These are phyloP conservation scores for Sindora glabra DNA, from an alignment of 306 rosid genomes.

Conservation along the genomic window DNA sequence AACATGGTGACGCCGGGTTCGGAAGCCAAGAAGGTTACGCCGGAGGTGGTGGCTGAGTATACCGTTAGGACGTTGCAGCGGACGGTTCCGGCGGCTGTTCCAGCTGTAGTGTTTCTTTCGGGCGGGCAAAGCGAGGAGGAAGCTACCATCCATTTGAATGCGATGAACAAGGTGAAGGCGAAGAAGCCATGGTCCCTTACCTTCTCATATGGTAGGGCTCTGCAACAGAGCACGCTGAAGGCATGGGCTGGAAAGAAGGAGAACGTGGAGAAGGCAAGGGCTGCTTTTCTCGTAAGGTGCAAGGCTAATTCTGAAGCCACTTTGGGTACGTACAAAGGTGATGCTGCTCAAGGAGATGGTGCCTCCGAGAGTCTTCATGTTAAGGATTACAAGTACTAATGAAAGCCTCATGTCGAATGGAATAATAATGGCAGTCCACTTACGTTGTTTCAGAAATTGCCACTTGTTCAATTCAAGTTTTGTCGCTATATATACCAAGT, in stretches of 20 bases:
- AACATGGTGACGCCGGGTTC: constrained; percentile 57
- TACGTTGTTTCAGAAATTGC: too few species aligned
- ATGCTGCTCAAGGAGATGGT: constrained; percentile 29
- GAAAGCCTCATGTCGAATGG: too few species aligned
- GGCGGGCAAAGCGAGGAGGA: constrained; percentile 58
- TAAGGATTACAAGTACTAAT: constrained; percentile 12
- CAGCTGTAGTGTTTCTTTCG: constrained; percentile 42
- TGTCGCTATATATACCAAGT: too few species aligned
- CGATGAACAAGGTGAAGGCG: constrained; percentile 38
- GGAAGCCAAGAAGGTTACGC: constrained; percentile 27
- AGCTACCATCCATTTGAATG: constrained; percentile 39
- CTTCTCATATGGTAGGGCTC: constrained; percentile 48
- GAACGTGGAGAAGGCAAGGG: constrained; percentile 31
- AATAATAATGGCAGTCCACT: too few species aligned
- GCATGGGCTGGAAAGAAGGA: constrained; percentile 41
- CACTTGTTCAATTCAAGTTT: not conserved
- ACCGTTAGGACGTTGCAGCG: constrained; percentile 36
- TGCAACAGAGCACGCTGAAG: constrained; percentile 43
- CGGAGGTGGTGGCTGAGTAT: constrained; percentile 38
- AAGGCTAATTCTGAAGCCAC: constrained; percentile 55
- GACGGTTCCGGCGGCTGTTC: constrained; percentile 41
- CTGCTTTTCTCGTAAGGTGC: constrained; percentile 37
- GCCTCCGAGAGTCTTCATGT: constrained; percentile 40
- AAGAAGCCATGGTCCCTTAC: constrained; percentile 49
- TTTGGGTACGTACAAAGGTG: constrained; percentile 32